Evolutionary conservation across 2,329 filamentous ascomycete species (phyloP), one percentile per base, ranked within the genome.

Genomic region (Periconia digitata): DNA sequence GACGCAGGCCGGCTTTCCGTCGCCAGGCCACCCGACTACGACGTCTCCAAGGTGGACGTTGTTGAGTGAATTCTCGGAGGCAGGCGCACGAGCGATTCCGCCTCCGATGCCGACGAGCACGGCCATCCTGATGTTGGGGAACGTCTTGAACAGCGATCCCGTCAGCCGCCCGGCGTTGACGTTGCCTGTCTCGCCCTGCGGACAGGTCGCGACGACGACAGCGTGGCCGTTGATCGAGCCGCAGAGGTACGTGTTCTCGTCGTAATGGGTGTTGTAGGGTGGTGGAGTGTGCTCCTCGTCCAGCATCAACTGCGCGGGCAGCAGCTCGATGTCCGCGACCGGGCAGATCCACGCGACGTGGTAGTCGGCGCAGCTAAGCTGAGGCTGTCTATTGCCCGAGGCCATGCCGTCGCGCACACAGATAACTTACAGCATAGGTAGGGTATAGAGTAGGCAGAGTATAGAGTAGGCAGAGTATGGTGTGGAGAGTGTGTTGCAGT

Each of bases 311-410:
- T 17, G 35, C 35, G 35, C 44, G 21, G 44, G 44, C 18, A 29
- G 36, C 18, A 46, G 44, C 24, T 46, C 44, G 23, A 40, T 8
- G n/a, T 46, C 44, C 8, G 40, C 40, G n/a, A 46, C 22, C 12
- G 44, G 36, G 37, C 34, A 46, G 34, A 46, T 46, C 41, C 41
- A 49, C 22, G 46, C 41, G 32, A 49, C 41, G 18, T 49, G 41
- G 29, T 44, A 49, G 39, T 51, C 40, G 36, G 41, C 32, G 40
- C 41, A 49, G 20, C 22, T 5, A 21, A 49, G 41, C 41, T 32
- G 32, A n/a, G n/a, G n/a, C n/a, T n/a, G n/a, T n/a, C n/a, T n/a
- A n/a, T n/a, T n/a, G n/a, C n/a, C n/a, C n/a, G n/a, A n/a, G n/a
- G n/a, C n/a, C n/a, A n/a, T n/a, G n/a, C n/a, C n/a, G n/a, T n/a